A percentile compares a stretch with the other conserved stretches of the same genome.
Evolutionary conservation across 257 asterid species (phyloP).

Genomic region (Solanum verrucosum): DNA sequence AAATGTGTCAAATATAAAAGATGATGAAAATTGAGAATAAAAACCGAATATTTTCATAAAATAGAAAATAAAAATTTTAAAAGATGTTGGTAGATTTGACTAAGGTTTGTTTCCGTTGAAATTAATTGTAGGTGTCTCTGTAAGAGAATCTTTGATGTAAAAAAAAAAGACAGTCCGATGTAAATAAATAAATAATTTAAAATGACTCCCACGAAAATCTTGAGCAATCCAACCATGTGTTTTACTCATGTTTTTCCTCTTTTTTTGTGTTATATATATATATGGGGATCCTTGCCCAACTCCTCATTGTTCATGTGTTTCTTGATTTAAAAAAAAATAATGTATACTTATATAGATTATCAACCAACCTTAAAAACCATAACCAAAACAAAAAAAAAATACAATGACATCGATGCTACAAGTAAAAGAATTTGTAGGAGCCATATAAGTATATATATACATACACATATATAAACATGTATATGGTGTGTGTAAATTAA

Average conservation of each 20-base stretch:
- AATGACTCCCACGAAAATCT: neutral
- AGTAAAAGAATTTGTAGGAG: neutral
- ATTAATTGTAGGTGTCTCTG: neutral
- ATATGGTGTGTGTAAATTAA: neutral
- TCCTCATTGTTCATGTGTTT: neutral
- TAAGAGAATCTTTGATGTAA: neutral
- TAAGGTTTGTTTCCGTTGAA: neutral
- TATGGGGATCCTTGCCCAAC: neutral
- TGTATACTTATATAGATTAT: neutral
- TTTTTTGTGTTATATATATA: neutral
- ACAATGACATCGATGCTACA: neutral
- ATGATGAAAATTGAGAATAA: neutral
- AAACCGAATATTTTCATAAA: neutral
- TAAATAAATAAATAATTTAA: neutral
- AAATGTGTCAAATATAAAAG: neutral
- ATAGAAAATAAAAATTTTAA: too few species aligned
- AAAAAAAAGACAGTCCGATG: neutral
- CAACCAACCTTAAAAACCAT: neutral
- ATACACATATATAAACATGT: neutral
- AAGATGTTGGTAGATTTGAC: neutral
- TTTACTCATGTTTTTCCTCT: neutral
- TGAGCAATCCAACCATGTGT: neutral
- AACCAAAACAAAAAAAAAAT: neutral
- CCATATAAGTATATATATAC: neutral
- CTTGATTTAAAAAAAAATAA: neutral